These are phyloP conservation scores for Gymnopilus junonius DNA, from an alignment of 768 basidiomycete genomes.

Conservation along the genomic window DNA sequence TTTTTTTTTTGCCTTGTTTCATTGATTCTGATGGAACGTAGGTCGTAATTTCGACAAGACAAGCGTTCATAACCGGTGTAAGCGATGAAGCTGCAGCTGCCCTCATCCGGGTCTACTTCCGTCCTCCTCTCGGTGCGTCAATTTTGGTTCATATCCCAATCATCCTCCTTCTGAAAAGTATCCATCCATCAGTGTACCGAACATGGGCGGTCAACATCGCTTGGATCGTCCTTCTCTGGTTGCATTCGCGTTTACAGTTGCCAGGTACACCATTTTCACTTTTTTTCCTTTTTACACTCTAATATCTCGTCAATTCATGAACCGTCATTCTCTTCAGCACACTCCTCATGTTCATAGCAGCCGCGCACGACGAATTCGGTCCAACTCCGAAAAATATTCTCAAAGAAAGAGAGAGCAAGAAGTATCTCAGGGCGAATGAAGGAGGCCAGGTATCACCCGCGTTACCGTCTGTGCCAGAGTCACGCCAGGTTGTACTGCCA, in stretches of 20 bases:
- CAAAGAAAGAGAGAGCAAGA: not conserved
- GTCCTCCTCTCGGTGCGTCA: conserved; percentile 31
- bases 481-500: not conserved
- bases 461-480: not conserved
- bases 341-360: not conserved
- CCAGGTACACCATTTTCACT: too few relatives aligned
- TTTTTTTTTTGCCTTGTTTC: not conserved
- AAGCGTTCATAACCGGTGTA: conserved; percentile 30
- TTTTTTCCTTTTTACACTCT: too few relatives aligned
- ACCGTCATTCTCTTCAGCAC: too few relatives aligned
- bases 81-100: conserved; percentile 14
- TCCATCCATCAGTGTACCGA: conserved; percentile 28
- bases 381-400: not conserved
- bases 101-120: conserved; percentile 24
- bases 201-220: conserved; percentile 34
- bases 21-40: conserved; percentile 1
- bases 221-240: conserved; percentile 38
- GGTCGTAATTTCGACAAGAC: conserved; percentile 33
- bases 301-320: too few relatives aligned
- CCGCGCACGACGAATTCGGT: not conserved
- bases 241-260: conserved; percentile 30
- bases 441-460: not conserved
- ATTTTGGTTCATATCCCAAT: too few relatives aligned
- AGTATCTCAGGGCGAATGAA: not conserved
- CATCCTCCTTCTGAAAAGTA: not conserved